Conservation (phyloP, 2,329 filamentous ascomycete genomes). For the Capronia americana region DNA sequence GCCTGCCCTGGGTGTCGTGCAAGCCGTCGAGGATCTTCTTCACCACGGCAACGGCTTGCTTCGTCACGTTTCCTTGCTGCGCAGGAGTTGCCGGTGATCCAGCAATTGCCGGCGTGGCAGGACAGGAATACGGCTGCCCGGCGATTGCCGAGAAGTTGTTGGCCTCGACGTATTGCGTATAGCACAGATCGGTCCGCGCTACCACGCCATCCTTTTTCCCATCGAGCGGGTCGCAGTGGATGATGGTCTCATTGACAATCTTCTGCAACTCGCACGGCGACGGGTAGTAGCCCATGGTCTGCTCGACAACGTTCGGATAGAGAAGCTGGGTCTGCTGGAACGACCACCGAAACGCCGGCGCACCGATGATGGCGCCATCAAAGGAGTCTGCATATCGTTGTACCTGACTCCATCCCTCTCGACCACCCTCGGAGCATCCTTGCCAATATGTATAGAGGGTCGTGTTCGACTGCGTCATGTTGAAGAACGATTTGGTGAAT, state of each 20-base stretch:
- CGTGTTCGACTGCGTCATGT: constrained; percentile 30
- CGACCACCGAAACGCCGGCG: constrained; percentile 55
- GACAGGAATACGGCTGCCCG: constrained; percentile 55
- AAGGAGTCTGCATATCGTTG: constrained; percentile 58
- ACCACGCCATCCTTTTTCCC: constrained; percentile 63
- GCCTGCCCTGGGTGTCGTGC: constrained; percentile 48
- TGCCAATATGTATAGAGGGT: constrained; percentile 57
- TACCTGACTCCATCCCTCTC: constrained; percentile 60
- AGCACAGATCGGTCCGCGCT: constrained; percentile 57
- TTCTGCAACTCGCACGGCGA: constrained; percentile 56
- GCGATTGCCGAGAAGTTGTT: constrained; percentile 55
- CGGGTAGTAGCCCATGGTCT: constrained; percentile 52
- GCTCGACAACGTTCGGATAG: constrained; percentile 48
- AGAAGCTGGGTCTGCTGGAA: constrained; percentile 55
- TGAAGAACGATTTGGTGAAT: constrained; percentile 53
- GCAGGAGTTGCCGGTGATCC: constrained; percentile 23
- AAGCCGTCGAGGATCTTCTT: constrained; percentile 49
- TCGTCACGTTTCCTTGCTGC: constrained; percentile 44
- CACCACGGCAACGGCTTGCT: constrained; percentile 44
- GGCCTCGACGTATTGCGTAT: constrained; percentile 44
- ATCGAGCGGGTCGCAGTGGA: constrained; percentile 62
- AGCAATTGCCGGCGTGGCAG: constrained; percentile 32
- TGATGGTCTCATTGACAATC: constrained; percentile 62
- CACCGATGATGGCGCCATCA: constrained; percentile 55
- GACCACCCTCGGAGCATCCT: constrained; percentile 62